Evolutionary conservation across 352 stramenopile species (phyloP).

Genomic region (Phytophthora cactorum): DNA sequence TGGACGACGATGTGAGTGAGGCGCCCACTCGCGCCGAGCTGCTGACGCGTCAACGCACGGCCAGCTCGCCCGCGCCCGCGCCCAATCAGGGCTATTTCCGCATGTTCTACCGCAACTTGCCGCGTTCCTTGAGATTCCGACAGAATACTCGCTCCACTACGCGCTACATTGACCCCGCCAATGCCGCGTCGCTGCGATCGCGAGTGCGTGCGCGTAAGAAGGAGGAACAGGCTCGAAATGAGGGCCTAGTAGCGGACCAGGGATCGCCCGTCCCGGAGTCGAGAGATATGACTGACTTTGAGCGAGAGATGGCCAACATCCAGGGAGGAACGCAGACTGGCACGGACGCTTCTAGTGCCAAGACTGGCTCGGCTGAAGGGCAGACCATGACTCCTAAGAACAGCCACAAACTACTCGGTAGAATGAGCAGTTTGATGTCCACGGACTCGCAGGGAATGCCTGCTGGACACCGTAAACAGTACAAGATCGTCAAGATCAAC

Average conservation of each 20-base stretch:
- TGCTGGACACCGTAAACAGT: slow-evolving; percentile 42
- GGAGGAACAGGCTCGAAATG: slow-evolving; percentile 54
- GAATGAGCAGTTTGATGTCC: slow-evolving; percentile 70
- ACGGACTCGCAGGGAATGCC: slow-evolving; percentile 50
- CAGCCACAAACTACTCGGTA: slow-evolving; percentile 34
- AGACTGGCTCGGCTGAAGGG: slow-evolving; percentile 10
- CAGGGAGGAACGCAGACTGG: slow-evolving; percentile 9
- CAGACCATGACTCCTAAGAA: slow-evolving; percentile 39
- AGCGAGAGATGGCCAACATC: slow-evolving; percentile 51
- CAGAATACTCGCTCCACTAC: slow-evolving; percentile 81
- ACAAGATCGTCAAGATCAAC: slow-evolving; percentile 82
- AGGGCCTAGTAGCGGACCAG: slow-evolving; percentile 25
- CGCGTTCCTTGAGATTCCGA: slow-evolving; percentile 71
- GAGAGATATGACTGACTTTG: slow-evolving; percentile 56
- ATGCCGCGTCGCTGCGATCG: slow-evolving; percentile 63
- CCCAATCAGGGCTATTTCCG: slow-evolving; percentile 37
- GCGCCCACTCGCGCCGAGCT: slow-evolving; percentile 27
- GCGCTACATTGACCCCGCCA: slow-evolving; percentile 76
- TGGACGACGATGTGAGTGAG: slow-evolving; percentile 54
- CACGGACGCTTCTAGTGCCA: slow-evolving; percentile 23
- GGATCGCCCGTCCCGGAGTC: slow-evolving; percentile 24
- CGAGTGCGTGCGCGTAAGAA: slow-evolving; percentile 56
- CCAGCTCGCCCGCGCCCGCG: slow-evolving; percentile 4
- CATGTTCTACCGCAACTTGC: slow-evolving; percentile 73
- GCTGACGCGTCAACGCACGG: slow-evolving; percentile 12